Evolutionary conservation across 2,329 filamentous ascomycete species (phyloP), one percentile per base, ranked within the genome.

Genomic region (Botrytis medusae): DNA sequence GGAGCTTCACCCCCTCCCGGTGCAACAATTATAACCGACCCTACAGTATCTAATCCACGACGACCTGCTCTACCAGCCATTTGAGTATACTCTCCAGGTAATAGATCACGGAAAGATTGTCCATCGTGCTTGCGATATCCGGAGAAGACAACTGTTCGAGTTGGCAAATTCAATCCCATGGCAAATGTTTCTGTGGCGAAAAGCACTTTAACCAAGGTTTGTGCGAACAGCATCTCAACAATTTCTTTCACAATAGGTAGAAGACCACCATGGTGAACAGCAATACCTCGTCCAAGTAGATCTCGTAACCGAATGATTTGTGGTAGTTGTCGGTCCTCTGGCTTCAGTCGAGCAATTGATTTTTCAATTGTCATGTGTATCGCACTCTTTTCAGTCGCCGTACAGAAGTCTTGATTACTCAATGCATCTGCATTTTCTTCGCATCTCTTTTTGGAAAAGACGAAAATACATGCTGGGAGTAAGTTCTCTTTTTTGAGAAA

Each of bases 101-200:
- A 86, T 0, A 99, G 86, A 80, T 98, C 96, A 77, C 96, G 88
- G 84, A 98, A 98, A 6, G 90, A 89, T 78, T 96, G 93, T 9
- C 96, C 96, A 80, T 99, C 96, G 77, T 98, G 95, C 82, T 99
- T 99, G 69, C 96, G 90, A 82, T 96, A 97, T 16, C 96, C 96
- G 18, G 96, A 98, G 82, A 99, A 99, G 2, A 98, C 95, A 0
- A 99, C 96, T 0, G 96, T 99, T 77, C 96, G 89, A 1, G 96
- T 99, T 0, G 96, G 96, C 73, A 99, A 84, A 80, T 99, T 99
- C 46, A 99, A 87, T 42, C 96, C 96, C 95, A 99, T 99, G 51
- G 96, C 96, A 82, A 99, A 99, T 0, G 96, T 99, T 82, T 99
- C 96, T 0, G 96, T 99, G 0, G 96, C 96, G 80, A 99, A 99